Percentiles rank a stretch among this genome's conserved stretches.
Evolutionary conservation across 352 stramenopile species (phyloP).

Genomic region (Pythium chondricola): DNA sequence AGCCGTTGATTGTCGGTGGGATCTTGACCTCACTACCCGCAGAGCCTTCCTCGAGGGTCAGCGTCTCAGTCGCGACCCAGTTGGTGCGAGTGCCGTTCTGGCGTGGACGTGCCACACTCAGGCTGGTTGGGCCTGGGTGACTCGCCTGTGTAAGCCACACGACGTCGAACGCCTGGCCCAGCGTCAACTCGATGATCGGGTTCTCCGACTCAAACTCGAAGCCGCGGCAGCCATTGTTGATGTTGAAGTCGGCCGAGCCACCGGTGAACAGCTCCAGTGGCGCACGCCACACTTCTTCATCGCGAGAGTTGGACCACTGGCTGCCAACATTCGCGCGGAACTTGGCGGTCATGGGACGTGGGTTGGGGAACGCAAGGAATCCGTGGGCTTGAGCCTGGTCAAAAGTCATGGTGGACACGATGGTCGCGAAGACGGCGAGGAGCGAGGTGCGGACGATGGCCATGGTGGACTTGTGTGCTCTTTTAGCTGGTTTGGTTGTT

Average conservation of each 20-base stretch:
- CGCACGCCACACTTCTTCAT: constrained; percentile 3
- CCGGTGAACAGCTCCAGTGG: constrained; percentile 6
- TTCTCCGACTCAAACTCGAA: constrained; percentile 4
- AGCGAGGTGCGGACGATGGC: neutral
- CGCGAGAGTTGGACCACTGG: neutral
- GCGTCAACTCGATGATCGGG: constrained; percentile 6
- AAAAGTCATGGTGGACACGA: neutral
- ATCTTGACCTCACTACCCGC: neutral
- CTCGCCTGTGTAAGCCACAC: constrained; percentile 8
- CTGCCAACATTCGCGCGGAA: constrained; percentile 4
- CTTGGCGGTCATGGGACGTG: constrained; percentile 2
- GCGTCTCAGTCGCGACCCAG: constrained; percentile 3
- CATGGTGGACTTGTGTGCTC: neutral
- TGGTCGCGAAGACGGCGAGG: neutral
- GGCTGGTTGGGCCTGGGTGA: constrained; percentile 3
- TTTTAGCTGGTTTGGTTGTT: too few species aligned
- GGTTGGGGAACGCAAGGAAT: constrained; percentile 4
- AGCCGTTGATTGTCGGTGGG: constrained; percentile 1
- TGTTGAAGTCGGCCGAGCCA: constrained; percentile 2
- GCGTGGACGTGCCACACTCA: constrained; percentile 1
- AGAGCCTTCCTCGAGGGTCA: neutral
- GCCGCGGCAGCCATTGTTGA: constrained; percentile 11
- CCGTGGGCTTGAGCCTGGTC: neutral
- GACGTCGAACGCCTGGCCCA: constrained; percentile 1
- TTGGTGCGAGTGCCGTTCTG: neutral